Conservation (phyloP, 306 rosid species). For the barrel medic (Medicago truncatula) region DNA sequence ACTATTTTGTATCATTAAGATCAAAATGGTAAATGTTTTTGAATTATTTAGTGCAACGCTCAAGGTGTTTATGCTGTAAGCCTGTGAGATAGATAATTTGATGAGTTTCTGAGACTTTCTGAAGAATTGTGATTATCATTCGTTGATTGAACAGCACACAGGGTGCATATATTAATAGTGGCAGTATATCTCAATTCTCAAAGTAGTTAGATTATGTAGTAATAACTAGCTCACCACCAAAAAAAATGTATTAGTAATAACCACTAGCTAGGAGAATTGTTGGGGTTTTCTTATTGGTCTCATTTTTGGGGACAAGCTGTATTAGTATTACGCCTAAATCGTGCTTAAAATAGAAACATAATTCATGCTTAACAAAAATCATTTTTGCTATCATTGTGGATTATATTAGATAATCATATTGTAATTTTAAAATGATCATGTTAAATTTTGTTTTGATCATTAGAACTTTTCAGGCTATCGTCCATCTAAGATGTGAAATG, state of each 20-base stretch:
- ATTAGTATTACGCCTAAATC: not conserved
- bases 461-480: too few relatives aligned
- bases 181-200: not conserved
- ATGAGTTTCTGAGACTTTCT: conserved; percentile 2
- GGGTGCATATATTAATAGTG: not conserved
- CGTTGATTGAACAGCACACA: not conserved
- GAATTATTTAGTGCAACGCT: not conserved
- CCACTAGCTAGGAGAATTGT: too few relatives aligned
- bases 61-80: conserved; percentile 11
- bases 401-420: not conserved
- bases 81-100: not conserved
- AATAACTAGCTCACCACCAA: not conserved
- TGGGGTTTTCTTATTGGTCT: not conserved
- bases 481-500: too few relatives aligned
- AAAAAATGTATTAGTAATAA: too few relatives aligned
- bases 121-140: not conserved
- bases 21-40: not conserved
- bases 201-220: not conserved
- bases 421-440: not conserved
- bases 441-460: too few relatives aligned
- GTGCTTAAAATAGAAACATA: not conserved
- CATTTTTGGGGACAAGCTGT: not conserved
- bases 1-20: conserved; percentile 7
- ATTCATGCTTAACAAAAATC: not conserved
- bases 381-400: not conserved